These are phyloP conservation scores for Clathrospora elynae DNA, from an alignment of 2,329 filamentous ascomycete species.

Conservation along the genomic window DNA sequence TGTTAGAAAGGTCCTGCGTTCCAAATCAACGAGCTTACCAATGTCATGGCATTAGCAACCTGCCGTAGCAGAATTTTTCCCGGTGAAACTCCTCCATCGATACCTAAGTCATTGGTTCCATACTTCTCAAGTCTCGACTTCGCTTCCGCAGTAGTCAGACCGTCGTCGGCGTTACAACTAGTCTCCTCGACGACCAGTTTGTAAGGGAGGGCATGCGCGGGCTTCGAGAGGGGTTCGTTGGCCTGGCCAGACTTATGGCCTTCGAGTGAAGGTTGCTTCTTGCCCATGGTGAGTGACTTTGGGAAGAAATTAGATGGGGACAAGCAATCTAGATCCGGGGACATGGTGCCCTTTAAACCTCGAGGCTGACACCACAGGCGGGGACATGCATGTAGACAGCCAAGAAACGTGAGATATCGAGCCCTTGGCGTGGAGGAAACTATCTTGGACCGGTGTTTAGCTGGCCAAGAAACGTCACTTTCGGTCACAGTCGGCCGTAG, in stretches of 20 bases:
- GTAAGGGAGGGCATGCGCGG: conserved; percentile 66
- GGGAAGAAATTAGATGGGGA: conserved; percentile 29
- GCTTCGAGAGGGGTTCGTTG: conserved; percentile 61
- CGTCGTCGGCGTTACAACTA: conserved; percentile 68
- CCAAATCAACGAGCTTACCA: conserved; percentile 52
- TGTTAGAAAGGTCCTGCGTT: conserved; percentile 1
- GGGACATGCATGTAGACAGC: conserved; percentile 33
- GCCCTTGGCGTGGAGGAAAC: conserved; percentile 35
- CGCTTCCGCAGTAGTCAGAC: conserved; percentile 67
- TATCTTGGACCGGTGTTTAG: conserved; percentile 32
- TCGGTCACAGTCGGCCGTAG: conserved; percentile 27
- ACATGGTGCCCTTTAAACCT: conserved; percentile 38
- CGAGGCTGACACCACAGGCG: conserved; percentile 22
- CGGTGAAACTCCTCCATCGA: conserved; percentile 71
- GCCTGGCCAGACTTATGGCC: conserved; percentile 53
- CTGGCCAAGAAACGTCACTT: conserved; percentile 30
- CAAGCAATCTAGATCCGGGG: conserved; percentile 41
- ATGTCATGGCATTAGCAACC: conserved; percentile 77
- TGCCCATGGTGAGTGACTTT: conserved; percentile 43
- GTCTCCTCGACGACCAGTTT: conserved; percentile 62
- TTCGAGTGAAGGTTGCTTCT: conserved; percentile 44
- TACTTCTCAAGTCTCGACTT: conserved; percentile 51
- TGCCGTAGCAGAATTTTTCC: conserved; percentile 76
- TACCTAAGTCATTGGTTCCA: conserved; percentile 73
- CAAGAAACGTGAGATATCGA: conserved; percentile 36